Conservation (phyloP, 2,329 filamentous ascomycete genomes). For the Helminthosporium solani region DNA sequence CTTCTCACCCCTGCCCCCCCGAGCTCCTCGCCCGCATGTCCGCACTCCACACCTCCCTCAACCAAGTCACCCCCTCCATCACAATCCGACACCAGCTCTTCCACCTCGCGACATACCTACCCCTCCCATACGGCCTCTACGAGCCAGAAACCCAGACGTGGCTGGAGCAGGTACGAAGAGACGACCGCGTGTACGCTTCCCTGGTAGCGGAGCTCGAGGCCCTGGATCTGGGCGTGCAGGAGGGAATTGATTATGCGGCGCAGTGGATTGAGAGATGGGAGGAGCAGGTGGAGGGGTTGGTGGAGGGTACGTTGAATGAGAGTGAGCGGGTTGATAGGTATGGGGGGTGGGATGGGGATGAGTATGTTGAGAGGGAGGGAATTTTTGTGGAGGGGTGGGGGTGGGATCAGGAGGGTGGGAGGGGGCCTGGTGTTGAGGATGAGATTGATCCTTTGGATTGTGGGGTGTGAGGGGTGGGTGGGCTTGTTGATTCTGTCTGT, state of each 20-base stretch:
- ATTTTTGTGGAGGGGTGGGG: not conserved
- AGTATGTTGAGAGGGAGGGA: not conserved
- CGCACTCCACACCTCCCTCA: not conserved
- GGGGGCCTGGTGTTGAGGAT: not conserved
- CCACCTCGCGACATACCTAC: not conserved
- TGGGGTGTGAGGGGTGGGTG: not conserved
- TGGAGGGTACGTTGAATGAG: not conserved
- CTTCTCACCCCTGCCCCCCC: not conserved
- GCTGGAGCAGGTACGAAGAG: no score
- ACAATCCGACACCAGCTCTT: not conserved
- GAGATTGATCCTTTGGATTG: not conserved
- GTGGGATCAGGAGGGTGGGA: not conserved
- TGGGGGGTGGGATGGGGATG: not conserved
- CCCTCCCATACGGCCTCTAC: not conserved
- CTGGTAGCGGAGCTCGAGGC: no score
- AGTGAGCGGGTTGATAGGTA: not conserved
- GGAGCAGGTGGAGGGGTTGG: not conserved
- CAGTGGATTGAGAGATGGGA: not conserved
- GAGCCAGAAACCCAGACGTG: not conserved
- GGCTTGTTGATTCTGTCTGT: not conserved
- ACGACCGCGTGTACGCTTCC: no score
- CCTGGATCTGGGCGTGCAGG: no score
- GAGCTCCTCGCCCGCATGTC: not conserved
- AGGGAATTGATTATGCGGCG: no score
- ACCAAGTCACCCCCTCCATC: not conserved